A percentile compares a stretch with the other conserved stretches of the same genome.
Evolutionary conservation across 495 filamentous ascomycete genomes (phyloP).

Genomic region (Hypoxylon fragiforme): DNA sequence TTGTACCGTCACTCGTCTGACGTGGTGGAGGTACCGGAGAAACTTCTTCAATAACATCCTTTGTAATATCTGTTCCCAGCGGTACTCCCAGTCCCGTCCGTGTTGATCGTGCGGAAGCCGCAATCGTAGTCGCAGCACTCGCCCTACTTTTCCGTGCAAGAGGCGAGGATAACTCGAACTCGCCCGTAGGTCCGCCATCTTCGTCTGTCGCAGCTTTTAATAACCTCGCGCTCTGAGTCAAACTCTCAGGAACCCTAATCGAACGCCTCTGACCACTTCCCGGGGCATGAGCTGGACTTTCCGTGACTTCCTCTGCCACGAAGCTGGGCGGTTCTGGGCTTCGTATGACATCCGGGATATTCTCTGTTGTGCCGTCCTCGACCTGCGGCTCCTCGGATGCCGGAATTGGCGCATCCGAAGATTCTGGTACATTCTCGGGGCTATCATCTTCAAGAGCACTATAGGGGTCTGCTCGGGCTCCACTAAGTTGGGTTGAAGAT

Average conservation of each 20-base stretch:
- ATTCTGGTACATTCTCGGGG: conserved; percentile 18
- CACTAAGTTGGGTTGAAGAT: conserved; percentile 27
- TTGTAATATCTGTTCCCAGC: background rate
- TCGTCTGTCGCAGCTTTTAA: conserved; percentile 36
- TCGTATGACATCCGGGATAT: conserved; percentile 7
- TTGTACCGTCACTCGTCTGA: conserved; percentile 25
- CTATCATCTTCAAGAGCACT: conserved; percentile 15
- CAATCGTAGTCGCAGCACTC: conserved; percentile 29
- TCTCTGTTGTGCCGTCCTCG: conserved; percentile 10
- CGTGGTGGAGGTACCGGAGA: conserved; percentile 18
- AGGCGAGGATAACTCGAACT: conserved; percentile 44
- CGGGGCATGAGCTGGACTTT: conserved; percentile 53
- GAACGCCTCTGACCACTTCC: conserved; percentile 48
- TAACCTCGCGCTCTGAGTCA: conserved; percentile 39
- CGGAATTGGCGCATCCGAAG: background rate
- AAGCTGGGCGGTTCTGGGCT: conserved; percentile 9
- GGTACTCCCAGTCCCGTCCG: conserved; percentile 20
- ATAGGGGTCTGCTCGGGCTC: conserved; percentile 15
- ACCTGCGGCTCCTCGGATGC: conserved; percentile 5
- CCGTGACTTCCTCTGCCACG: conserved; percentile 45
- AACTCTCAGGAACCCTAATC: conserved; percentile 32
- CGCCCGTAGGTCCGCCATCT: conserved; percentile 24
- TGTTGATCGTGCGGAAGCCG: conserved; percentile 19
- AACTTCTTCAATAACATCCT: conserved; percentile 8
- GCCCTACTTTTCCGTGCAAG: conserved; percentile 41